A percentile compares a stretch with the other conserved stretches of the same genome.
Conservation (phyloP, 1,284 basidiomycete species). For the Schizophyllum amplum region DNA sequence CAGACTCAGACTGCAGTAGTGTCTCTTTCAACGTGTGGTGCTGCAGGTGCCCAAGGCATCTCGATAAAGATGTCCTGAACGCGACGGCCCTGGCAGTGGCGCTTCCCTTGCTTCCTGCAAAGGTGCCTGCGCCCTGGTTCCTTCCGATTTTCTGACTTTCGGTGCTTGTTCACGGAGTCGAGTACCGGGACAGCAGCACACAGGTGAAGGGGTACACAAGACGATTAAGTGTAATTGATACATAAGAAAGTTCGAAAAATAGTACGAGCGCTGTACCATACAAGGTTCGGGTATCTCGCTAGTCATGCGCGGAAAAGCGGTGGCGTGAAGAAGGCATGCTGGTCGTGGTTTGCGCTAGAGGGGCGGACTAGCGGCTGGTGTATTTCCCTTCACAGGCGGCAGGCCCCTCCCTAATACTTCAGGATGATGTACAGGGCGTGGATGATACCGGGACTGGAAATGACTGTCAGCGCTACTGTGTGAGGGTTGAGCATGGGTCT, state of each 20-base stretch:
- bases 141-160: too few species aligned
- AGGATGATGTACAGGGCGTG: slow-evolving; percentile 5
- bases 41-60: too few species aligned
- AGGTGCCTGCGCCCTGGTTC: too few species aligned
- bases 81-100: too few species aligned
- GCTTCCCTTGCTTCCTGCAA: too few species aligned
- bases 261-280: background rate
- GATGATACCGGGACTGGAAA: background rate
- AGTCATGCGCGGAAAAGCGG: background rate
- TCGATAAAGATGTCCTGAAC: too few species aligned
- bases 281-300: background rate
- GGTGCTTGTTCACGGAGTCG: too few species aligned
- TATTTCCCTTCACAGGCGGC: too few species aligned
- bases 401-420: slow-evolving; percentile 1
- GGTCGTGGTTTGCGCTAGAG: background rate
- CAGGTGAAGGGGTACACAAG: too few species aligned
- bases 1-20: too few species aligned
- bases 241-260: background rate
- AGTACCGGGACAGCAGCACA: too few species aligned
- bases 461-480: background rate
- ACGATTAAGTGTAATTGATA: background rate
- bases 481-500: background rate
- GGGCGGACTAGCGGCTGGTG: background rate
- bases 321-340: background rate
- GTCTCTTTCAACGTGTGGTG: too few species aligned